These are phyloP conservation scores for Petunia axillaris DNA, from an alignment of 257 asterid genomes.

Conservation along the genomic window DNA sequence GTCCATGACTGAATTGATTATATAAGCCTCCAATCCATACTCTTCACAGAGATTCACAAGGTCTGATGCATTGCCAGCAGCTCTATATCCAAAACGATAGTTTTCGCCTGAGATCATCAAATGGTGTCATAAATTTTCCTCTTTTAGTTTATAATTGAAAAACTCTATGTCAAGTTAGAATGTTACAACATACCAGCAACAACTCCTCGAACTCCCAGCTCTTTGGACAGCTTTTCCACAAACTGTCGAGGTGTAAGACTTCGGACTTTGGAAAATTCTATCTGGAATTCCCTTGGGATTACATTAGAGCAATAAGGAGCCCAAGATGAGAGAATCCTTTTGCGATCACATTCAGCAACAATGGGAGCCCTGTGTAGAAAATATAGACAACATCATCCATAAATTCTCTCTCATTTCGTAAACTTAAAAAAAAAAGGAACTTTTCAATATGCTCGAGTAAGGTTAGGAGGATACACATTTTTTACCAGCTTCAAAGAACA, in stretches of 20 bases:
- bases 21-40: conserved; percentile 67
- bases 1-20: conserved; percentile 86
- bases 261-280: conserved; percentile 87
- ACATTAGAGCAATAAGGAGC: conserved; percentile 62
- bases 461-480: neutral
- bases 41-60: conserved; percentile 69
- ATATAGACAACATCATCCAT: conserved; percentile 25
- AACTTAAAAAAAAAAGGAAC: conserved; percentile 10
- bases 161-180: conserved; percentile 22
- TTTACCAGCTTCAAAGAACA: neutral
- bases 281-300: conserved; percentile 66
- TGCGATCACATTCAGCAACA: conserved; percentile 88
- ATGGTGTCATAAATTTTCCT: conserved; percentile 12
- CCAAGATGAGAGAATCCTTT: conserved; percentile 88
- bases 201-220: conserved; percentile 85
- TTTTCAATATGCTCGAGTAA: neutral
- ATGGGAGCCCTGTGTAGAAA: conserved; percentile 66
- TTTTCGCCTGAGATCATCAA: conserved; percentile 65
- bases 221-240: conserved; percentile 75
- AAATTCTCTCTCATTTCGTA: conserved; percentile 17
- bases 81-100: conserved; percentile 90
- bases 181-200: conserved; percentile 70
- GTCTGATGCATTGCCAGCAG: conserved; percentile 77
- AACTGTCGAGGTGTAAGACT: conserved; percentile 75
- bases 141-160: conserved; percentile 15